phyloP scores from a whole-genome alignment of 2,329 filamentous ascomycete genomes.

The Tricladium varicosporioides region DNA sequence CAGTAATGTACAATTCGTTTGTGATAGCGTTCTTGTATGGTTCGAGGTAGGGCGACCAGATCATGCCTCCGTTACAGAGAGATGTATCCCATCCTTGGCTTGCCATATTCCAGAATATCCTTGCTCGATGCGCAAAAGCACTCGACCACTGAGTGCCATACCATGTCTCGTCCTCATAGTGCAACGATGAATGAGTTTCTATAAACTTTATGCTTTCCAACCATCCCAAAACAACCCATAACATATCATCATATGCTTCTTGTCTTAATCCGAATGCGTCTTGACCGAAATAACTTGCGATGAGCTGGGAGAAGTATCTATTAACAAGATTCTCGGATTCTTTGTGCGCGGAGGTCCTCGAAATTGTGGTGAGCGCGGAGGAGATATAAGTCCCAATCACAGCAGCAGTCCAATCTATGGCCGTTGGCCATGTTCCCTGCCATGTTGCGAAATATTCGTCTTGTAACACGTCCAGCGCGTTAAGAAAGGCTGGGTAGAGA shows the following conservation, averaged over 20 bases:
- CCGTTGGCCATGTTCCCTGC: slow-evolving; percentile 77
- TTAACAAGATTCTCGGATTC: slow-evolving; percentile 74
- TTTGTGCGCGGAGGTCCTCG: slow-evolving; percentile 48
- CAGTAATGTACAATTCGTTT: slow-evolving; percentile 84
- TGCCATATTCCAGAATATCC: slow-evolving; percentile 82
- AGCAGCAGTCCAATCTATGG: slow-evolving; percentile 93
- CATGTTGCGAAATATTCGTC: slow-evolving; percentile 72
- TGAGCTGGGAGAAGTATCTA: slow-evolving; percentile 73
- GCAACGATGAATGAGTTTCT: slow-evolving; percentile 61
- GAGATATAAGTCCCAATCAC: slow-evolving; percentile 79
- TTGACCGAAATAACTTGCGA: slow-evolving; percentile 83
- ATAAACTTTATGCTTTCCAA: slow-evolving; percentile 79
- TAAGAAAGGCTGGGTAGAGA: slow-evolving; percentile 37
- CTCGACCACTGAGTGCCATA: slow-evolving; percentile 74
- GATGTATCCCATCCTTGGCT: slow-evolving; percentile 76
- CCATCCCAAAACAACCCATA: slow-evolving; percentile 94
- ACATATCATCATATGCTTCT: slow-evolving; percentile 88
- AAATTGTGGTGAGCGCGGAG: slow-evolving; percentile 69
- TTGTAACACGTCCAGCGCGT: slow-evolving; percentile 74
- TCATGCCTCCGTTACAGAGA: slow-evolving; percentile 84
- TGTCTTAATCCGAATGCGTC: slow-evolving; percentile 71
- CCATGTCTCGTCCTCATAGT: slow-evolving; percentile 59
- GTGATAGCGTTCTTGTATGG: slow-evolving; percentile 98
- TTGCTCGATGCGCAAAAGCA: slow-evolving; percentile 77
- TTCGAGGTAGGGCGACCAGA: slow-evolving; percentile 76